Base-by-base conservation (phyloP, 2,329 filamentous ascomycete genomes). In the Coleophoma cylindrospora region DNA sequence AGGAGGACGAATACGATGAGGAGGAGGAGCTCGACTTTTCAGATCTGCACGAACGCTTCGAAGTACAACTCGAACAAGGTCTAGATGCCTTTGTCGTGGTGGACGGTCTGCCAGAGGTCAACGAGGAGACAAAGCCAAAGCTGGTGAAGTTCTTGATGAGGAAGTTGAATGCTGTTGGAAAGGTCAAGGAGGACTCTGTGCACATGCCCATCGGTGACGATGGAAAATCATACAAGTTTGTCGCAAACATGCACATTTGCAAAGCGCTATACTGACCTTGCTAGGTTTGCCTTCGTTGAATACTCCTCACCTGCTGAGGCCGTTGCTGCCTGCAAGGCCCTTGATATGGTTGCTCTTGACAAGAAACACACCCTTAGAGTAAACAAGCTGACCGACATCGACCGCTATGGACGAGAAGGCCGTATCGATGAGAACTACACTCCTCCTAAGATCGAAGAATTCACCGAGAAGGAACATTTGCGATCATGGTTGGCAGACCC, bases 301-400 rank as follows among this genome's bases (percentile, higher is more conserved):
- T 99, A 92, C 72, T 87, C 90, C 56, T 91, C 91, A 12, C 79
- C 94, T 50, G 89, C 87, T 65, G 91, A 97, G 75, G 94, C 94
- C 27, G 79, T 89, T 50, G 89, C 89, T 48, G 94, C 92, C 50
- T 89, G 91, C 61, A 91, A 95, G 70, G 83, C 88, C 64, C 86
- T 99, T 52, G 85, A 99, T 70, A 82, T 83, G 63, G 84, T 87
- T 6, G 82, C 92, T 41, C 87, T 99, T 64, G 94, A 99, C 76
- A 97, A 95, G 81, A 96, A 86, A 75, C 91, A 99, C 79, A 96
- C 83, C 47, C 83, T 99, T 62, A 81, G 86, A 57, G 91, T 99
- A 62, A 99, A 99, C 83, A 99, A 99, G 74, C 80, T 99, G 63
- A 96, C 91, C 63, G 94, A 99, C 68, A 91, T 99, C 65, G 94